A percentile compares a stretch with the other conserved stretches of the same genome.
phyloP scores from a whole-genome alignment of 2,329 filamentous ascomycete genomes.

The Trichoderma gracile region DNA sequence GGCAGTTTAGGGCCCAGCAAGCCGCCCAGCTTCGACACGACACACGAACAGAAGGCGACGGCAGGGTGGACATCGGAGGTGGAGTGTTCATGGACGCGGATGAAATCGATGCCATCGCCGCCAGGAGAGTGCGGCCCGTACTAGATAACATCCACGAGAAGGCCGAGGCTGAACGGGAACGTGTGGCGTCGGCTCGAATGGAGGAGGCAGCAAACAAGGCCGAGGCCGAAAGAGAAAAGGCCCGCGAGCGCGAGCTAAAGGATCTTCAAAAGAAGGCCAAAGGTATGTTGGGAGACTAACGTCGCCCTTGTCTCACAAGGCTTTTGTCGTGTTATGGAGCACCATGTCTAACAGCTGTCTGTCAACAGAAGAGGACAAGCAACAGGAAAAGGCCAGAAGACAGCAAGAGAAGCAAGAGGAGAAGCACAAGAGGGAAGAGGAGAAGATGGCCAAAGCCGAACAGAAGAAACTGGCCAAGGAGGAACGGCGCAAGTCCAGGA shows the following conservation, averaged over 20 bases:
- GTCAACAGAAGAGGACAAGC: constrained; percentile 48
- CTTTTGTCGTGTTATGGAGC: no score
- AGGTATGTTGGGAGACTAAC: constrained; percentile 49
- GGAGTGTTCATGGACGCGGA: constrained; percentile 77
- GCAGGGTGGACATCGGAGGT: constrained; percentile 70
- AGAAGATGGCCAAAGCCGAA: constrained; percentile 54
- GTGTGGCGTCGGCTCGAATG: constrained; percentile 65
- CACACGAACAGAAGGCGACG: constrained; percentile 54
- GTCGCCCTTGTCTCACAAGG: no score
- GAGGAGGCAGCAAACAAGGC: constrained; percentile 60
- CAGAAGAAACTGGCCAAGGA: constrained; percentile 53
- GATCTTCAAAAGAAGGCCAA: constrained; percentile 57
- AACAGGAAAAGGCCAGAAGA: constrained; percentile 29
- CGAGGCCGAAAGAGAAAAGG: constrained; percentile 49
- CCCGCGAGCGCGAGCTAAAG: constrained; percentile 54
- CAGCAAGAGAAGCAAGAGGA: constrained; percentile 36
- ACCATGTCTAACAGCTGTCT: no score
- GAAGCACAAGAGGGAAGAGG: constrained; percentile 51
- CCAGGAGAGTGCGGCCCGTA: constrained; percentile 75
- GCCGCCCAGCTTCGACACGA: constrained; percentile 67
- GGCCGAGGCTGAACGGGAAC: constrained; percentile 69
- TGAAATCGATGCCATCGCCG: constrained; percentile 78
- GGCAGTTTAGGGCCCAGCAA: constrained; percentile 75
- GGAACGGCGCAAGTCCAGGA: constrained; percentile 52
- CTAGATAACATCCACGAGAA: constrained; percentile 81